These are phyloP conservation scores for Acacia crassicarpa DNA, from an alignment of 306 rosid genomes.

Conservation along the genomic window DNA sequence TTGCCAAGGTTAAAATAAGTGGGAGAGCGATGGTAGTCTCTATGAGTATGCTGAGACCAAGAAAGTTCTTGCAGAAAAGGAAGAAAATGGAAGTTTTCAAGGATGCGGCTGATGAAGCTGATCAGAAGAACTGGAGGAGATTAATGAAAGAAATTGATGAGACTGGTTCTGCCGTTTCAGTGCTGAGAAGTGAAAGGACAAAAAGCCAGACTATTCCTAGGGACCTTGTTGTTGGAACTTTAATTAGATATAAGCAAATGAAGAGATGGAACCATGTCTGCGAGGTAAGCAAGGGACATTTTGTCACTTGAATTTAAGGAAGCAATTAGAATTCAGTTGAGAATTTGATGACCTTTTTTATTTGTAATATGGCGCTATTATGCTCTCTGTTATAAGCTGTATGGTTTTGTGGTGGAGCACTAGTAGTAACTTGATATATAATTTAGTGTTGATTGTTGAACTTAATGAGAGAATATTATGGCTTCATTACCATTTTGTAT, in stretches of 20 bases:
- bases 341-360: neutral
- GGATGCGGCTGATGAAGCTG: constrained; percentile 76
- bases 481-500: neutral
- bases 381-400: neutral
- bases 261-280: constrained; percentile 79
- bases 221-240: constrained; percentile 73
- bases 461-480: neutral
- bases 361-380: neutral
- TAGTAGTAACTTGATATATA: neutral
- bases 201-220: constrained; percentile 55
- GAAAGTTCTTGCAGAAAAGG: constrained; percentile 77
- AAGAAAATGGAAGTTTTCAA: constrained; percentile 61
- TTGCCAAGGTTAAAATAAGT: constrained; percentile 44
- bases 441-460: neutral
- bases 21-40: constrained; percentile 58
- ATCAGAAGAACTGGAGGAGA: constrained; percentile 87
- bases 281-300: constrained; percentile 58
- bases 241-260: constrained; percentile 84
- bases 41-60: constrained; percentile 81
- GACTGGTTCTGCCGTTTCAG: constrained; percentile 75
- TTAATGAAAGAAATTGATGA: constrained; percentile 76
- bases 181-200: constrained; percentile 54
- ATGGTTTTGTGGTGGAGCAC: neutral
- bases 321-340: neutral
- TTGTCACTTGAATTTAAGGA: neutral